These are phyloP conservation scores for Porpolomopsis calyptriformis DNA, from an alignment of 768 basidiomycete species.

Conservation along the genomic window DNA sequence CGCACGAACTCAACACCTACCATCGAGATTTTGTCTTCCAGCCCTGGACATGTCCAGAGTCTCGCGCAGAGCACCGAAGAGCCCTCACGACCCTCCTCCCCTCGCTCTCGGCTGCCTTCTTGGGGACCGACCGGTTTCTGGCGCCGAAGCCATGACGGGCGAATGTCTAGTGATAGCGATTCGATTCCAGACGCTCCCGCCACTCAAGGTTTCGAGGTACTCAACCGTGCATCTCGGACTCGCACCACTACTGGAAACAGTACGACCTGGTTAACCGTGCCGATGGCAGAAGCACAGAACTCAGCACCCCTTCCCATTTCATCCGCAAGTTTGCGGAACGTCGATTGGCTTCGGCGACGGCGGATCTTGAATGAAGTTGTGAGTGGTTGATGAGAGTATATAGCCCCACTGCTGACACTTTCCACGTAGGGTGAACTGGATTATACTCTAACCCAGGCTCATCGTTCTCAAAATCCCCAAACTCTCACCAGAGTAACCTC, in stretches of 20 bases:
- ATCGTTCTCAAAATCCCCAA: slow-evolving; percentile 35
- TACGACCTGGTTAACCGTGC: slow-evolving; percentile 18
- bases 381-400: slow-evolving; percentile 18
- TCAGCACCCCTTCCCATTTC: slow-evolving; percentile 16
- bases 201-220: slow-evolving; percentile 39
- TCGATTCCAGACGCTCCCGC: slow-evolving; percentile 33
- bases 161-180: slow-evolving; percentile 34
- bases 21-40: background rate
- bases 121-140: slow-evolving; percentile 36
- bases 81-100: slow-evolving; percentile 32
- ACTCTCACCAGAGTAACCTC: slow-evolving; percentile 45
- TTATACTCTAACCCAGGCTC: slow-evolving; percentile 50
- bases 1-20: slow-evolving; percentile 3
- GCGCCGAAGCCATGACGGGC: slow-evolving; percentile 34
- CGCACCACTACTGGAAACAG: slow-evolving; percentile 24
- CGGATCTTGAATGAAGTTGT: slow-evolving; percentile 65
- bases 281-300: slow-evolving; percentile 11
- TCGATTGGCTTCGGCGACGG: slow-evolving; percentile 70
- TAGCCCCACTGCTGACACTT: slow-evolving; percentile 1
- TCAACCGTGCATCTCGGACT: slow-evolving; percentile 34
- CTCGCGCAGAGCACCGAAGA: slow-evolving; percentile 28
- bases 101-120: slow-evolving; percentile 38
- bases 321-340: slow-evolving; percentile 52
- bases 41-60: slow-evolving; percentile 10
- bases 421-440: slow-evolving; percentile 58